A percentile compares a stretch with the other conserved stretches of the same genome.
phyloP scores from a whole-genome alignment of 352 stramenopile genomes.

The Phytophthora cajani region DNA sequence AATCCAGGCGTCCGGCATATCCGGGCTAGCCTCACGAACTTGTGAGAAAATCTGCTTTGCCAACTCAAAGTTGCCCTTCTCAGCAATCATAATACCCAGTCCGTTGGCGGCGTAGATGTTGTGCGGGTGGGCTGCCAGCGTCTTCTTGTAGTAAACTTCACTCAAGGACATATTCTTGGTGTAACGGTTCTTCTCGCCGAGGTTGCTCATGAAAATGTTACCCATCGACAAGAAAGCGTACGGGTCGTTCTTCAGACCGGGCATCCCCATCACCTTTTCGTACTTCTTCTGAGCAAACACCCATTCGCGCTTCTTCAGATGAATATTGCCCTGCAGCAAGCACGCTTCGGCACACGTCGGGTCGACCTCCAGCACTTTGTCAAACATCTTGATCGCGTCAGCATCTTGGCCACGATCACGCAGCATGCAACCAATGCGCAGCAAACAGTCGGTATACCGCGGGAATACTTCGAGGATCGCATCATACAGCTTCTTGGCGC shows the following conservation, averaged over 20 bases:
- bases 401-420: conserved; percentile 94
- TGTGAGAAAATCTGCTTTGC: conserved; percentile 97
- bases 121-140: conserved; percentile 90
- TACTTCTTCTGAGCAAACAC: conserved; percentile 94
- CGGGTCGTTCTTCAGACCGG: conserved; percentile 95
- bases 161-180: conserved; percentile 96
- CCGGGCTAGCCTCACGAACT: conserved; percentile 95
- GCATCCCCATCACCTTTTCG: conserved; percentile 94
- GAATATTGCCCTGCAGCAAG: conserved; percentile 96
- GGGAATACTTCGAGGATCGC: conserved; percentile 94
- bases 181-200: conserved; percentile 95
- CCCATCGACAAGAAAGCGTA: conserved; percentile 97
- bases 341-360: conserved; percentile 93
- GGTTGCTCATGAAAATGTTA: conserved; percentile 99
- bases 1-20: conserved; percentile 96
- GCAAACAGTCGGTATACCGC: conserved; percentile 94
- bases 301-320: conserved; percentile 96
- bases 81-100: conserved; percentile 97
- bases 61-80: conserved; percentile 97
- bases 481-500: conserved; percentile 93
- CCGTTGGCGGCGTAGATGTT: conserved; percentile 98
- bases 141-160: conserved; percentile 97
- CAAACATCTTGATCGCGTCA: conserved; percentile 91
- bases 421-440: conserved; percentile 94
- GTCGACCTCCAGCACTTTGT: conserved; percentile 92